Evolutionary conservation across 176 grass and related monocot genomes (phyloP).

Genomic region (Typha latifolia): DNA sequence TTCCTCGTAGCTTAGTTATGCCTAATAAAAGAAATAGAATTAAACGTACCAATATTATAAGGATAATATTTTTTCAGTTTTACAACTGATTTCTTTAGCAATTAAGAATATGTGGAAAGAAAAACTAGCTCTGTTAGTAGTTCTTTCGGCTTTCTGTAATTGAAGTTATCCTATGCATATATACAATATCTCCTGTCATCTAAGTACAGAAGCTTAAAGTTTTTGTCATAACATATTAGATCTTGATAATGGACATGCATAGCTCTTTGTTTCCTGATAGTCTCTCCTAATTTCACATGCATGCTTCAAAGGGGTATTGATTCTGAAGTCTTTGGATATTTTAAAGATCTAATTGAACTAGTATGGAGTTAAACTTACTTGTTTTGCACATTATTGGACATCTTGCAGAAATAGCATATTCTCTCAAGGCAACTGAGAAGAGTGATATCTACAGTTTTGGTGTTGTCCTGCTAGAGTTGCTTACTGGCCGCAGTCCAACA

Average conservation of each 20-base stretch:
- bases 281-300: background rate
- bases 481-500: constrained; percentile 41
- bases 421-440: constrained; percentile 42
- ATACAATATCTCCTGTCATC: too few relatives aligned
- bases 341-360: too few relatives aligned
- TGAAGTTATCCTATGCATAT: too few relatives aligned
- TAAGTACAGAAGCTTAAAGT: too few relatives aligned
- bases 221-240: background rate
- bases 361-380: too few relatives aligned
- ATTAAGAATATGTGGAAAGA: background rate
- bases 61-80: too few relatives aligned
- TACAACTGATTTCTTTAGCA: background rate
- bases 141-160: too few relatives aligned
- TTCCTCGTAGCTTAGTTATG: background rate
- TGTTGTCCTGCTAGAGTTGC: constrained; percentile 49
- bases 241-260: background rate
- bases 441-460: constrained; percentile 53
- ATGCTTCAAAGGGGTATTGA: too few relatives aligned
- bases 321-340: too few relatives aligned
- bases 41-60: too few relatives aligned
- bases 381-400: background rate
- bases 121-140: background rate
- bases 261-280: background rate
- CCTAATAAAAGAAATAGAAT: too few relatives aligned
- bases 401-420: constrained; percentile 55